Evolutionary conservation across 768 basidiomycete genomes (phyloP).

Genomic region (Kwoniella mangroviensis): DNA sequence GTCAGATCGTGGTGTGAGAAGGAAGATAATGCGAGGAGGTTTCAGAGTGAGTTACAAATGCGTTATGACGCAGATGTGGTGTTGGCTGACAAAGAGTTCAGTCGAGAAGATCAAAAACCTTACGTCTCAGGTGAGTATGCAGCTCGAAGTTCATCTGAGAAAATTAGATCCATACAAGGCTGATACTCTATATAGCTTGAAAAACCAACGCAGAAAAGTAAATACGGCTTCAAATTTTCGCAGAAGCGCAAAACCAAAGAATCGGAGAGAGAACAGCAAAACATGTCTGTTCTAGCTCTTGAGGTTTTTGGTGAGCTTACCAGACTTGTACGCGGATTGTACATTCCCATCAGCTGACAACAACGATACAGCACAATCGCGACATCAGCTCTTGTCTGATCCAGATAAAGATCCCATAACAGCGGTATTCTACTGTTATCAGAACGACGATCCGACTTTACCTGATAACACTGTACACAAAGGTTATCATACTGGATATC

Average conservation of each 20-base stretch:
- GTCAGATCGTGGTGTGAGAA: constrained; percentile 65
- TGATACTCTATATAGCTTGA: constrained; percentile 62
- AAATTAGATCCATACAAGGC: neutral
- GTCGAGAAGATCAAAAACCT: constrained; percentile 19
- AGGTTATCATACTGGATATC: constrained; percentile 55
- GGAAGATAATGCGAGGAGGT: constrained; percentile 36
- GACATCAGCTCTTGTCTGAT: constrained; percentile 67
- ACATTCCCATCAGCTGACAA: no score
- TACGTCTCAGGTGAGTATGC: constrained; percentile 21
- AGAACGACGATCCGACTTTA: constrained; percentile 60
- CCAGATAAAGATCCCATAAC: constrained; percentile 69
- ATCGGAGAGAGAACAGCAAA: constrained; percentile 66
- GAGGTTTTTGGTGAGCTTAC: constrained; percentile 77
- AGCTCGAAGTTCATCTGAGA: neutral
- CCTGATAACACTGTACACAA: constrained; percentile 41
- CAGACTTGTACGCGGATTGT: neutral
- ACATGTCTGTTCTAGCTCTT: constrained; percentile 78
- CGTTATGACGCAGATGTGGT: neutral
- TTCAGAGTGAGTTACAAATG: constrained; percentile 23
- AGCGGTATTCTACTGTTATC: constrained; percentile 76
- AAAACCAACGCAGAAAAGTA: constrained; percentile 75
- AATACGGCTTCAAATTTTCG: constrained; percentile 70
- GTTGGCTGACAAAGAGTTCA: neutral
- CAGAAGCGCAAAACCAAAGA: constrained; percentile 61
- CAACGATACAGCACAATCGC: constrained; percentile 65